Percentiles rank a stretch among this genome's conserved stretches.
Evolutionary conservation across 306 rosid species (phyloP).

Genomic region (Rosa multiflora): DNA sequence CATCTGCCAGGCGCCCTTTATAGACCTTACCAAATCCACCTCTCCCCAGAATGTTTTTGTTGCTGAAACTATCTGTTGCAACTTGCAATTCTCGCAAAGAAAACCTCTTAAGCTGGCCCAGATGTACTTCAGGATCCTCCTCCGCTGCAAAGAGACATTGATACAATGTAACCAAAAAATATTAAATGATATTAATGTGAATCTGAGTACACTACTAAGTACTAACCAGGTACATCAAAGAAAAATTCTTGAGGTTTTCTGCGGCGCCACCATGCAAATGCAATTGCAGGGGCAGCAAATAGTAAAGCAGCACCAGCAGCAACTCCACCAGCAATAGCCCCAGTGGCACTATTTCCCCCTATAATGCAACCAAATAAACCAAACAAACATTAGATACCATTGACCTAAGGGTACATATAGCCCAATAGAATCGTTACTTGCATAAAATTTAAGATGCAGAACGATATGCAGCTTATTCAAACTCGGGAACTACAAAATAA

Average conservation of each 20-base stretch:
- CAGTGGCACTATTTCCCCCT: slow-evolving; percentile 90
- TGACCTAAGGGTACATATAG: background rate
- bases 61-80: slow-evolving; percentile 94
- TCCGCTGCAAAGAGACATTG: slow-evolving; percentile 59
- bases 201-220: slow-evolving; percentile 1
- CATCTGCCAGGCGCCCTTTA: slow-evolving; percentile 96
- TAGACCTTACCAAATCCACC: slow-evolving; percentile 99
- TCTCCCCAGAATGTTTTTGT: slow-evolving; percentile 94
- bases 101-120: slow-evolving; percentile 98
- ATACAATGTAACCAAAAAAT: slow-evolving; percentile 26
- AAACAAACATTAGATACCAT: slow-evolving; percentile 17
- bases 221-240: slow-evolving; percentile 97
- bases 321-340: slow-evolving; percentile 99
- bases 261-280: slow-evolving; percentile 99
- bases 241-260: slow-evolving; percentile 96
- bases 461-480: slow-evolving; percentile 10
- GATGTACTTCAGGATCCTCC: slow-evolving; percentile 99
- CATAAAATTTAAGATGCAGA: slow-evolving; percentile 3
- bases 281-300: slow-evolving; percentile 98
- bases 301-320: slow-evolving; percentile 99
- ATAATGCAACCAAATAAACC: slow-evolving; percentile 24
- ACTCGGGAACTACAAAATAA: background rate
- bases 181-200: slow-evolving; percentile 15
- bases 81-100: slow-evolving; percentile 93
- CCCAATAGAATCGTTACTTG: slow-evolving; percentile 1